Base-by-base conservation (phyloP, 2,329 filamentous ascomycete genomes). In the Penicillium sp. region DNA sequence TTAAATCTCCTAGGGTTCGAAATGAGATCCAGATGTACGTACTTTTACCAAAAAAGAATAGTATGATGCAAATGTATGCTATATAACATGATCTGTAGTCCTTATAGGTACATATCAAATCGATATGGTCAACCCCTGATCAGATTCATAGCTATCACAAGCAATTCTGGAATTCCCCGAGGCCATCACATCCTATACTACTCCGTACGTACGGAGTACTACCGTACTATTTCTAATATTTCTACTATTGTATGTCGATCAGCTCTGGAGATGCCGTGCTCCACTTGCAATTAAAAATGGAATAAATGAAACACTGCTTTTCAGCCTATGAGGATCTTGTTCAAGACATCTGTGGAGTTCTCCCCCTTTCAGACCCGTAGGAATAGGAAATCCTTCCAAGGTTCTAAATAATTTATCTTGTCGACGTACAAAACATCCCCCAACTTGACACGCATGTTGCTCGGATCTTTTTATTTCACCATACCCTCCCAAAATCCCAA, bases 271-370 rank as follows among this genome's bases (percentile, higher is more conserved):
- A 52, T 50, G 53, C 58, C 48, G 39, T 45, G 49, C 55, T 61
- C 61, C 61, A 62, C 61, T 51, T 2, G 15, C 9, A 45, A 50
- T 46, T 39, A 43, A 50, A 55, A 43, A 40, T 33, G 47, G 13
- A 57, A 41, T 47, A 64, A 64, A 62, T 61, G 61, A 62, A 62
- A 64, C 60, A 53, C 34, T n/a, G 15, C 43, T 38, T 43, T 13
- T 49, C 40, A 33, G 46, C 48, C 55, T 53, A 62, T 52, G 29
- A 49, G 60, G 46, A 50, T 53, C 25, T 21, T 38, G 34, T 40
- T 45, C 19, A 33, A 59, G 39, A 52, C 25, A 57, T 47, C 51
- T 40, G 58, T 50, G 49, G 50, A 27, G 25, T 23, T n/a, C 11
- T 49, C 59, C 62, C 61, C 62, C 62, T 54, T 56, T 64, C 58